These are phyloP conservation scores for Physaria fendleri DNA, from an alignment of 345 rosid genomes.

Conservation along the genomic window DNA sequence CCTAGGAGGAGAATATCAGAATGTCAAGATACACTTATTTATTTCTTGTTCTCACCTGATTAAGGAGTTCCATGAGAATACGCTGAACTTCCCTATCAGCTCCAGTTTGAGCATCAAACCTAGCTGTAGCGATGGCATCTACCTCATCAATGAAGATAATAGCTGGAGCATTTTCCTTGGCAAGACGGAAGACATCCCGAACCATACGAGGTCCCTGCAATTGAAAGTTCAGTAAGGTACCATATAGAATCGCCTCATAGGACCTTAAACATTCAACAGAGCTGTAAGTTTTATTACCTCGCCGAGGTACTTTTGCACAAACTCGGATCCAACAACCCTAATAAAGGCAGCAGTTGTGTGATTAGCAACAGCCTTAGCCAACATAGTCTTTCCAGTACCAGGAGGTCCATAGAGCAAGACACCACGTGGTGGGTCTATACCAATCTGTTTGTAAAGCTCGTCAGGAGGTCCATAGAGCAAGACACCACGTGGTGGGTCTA, in stretches of 20 bases:
- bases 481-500: slow-evolving; percentile 98
- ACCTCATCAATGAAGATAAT: slow-evolving; percentile 97
- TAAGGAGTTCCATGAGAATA: slow-evolving; percentile 90
- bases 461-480: slow-evolving; percentile 97
- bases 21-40: not conserved
- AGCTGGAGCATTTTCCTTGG: slow-evolving; percentile 98
- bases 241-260: not conserved
- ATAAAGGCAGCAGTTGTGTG: slow-evolving; percentile 97
- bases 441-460: slow-evolving; percentile 97
- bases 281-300: slow-evolving; percentile 46
- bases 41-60: slow-evolving; percentile 50
- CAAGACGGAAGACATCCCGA: slow-evolving; percentile 97
- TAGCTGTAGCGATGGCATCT: slow-evolving; percentile 96
- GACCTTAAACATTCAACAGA: not conserved
- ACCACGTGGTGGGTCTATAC: slow-evolving; percentile 97
- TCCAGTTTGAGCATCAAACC: slow-evolving; percentile 99
- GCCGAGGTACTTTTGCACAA: slow-evolving; percentile 95
- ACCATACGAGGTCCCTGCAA: slow-evolving; percentile 98
- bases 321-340: slow-evolving; percentile 98
- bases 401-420: slow-evolving; percentile 97
- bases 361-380: slow-evolving; percentile 98
- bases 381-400: slow-evolving; percentile 98
- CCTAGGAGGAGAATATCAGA: not conserved
- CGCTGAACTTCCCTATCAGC: slow-evolving; percentile 99
- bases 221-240: not conserved